phyloP scores from a whole-genome alignment of 164 flowering plant species.

The Vitis labrusca region DNA sequence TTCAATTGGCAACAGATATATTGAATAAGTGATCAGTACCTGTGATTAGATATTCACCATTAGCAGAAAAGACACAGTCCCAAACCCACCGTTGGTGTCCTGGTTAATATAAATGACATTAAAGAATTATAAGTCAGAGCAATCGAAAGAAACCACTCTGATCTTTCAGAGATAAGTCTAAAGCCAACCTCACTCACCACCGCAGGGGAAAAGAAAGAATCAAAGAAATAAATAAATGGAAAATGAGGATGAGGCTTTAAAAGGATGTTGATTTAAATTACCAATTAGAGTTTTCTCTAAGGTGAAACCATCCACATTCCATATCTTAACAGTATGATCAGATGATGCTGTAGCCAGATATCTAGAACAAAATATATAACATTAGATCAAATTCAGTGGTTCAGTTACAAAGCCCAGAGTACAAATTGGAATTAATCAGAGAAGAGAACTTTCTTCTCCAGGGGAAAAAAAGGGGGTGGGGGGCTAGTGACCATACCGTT shows the following conservation, averaged over 20 bases:
- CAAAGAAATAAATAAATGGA: too few species aligned
- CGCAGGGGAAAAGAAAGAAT: too few species aligned
- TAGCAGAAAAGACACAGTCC: constrained; percentile 97
- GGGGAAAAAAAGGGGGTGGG: neutral
- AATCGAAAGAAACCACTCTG: too few species aligned
- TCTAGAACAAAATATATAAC: constrained; percentile 30
- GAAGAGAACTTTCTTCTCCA: too few species aligned
- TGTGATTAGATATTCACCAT: constrained; percentile 93
- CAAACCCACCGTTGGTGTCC: constrained; percentile 99
- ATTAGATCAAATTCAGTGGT: neutral
- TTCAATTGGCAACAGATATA: too few species aligned
- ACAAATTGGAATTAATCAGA: too few species aligned
- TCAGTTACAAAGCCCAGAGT: too few species aligned
- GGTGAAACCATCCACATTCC: constrained; percentile 96
- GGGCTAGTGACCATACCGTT: constrained; percentile 37
- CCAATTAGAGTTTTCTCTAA: constrained; percentile 81
- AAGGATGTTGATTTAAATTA: constrained; percentile 13
- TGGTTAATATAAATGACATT: constrained; percentile 20
- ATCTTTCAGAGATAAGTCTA: too few species aligned
- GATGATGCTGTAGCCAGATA: constrained; percentile 96
- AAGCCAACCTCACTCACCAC: too few species aligned
- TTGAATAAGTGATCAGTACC: constrained; percentile 36
- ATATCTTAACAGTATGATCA: constrained; percentile 90
- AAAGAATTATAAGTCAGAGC: neutral
- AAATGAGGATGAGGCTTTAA: neutral